phyloP scores from a whole-genome alignment of 2,329 filamentous ascomycete species.

The Amesomyces nigricolor region DNA sequence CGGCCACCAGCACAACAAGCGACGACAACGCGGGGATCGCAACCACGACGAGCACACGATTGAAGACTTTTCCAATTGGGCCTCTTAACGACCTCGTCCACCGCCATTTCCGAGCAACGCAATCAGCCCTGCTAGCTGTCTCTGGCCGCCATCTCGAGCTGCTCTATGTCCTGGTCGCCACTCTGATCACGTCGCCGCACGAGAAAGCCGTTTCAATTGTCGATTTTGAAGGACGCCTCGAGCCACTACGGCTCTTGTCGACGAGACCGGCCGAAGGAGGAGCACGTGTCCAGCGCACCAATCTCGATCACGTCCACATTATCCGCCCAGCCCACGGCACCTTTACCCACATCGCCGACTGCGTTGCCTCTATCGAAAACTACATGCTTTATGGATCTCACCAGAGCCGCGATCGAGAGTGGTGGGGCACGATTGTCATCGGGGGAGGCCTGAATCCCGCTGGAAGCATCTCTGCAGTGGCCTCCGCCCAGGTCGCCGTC shows the following conservation, averaged over 20 bases:
- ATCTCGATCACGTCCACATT: conserved; percentile 46
- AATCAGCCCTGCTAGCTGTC: conserved; percentile 43
- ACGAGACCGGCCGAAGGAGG: not conserved
- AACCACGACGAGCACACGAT: not conserved
- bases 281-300: conserved; percentile 23
- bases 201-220: conserved; percentile 48
- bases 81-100: conserved; percentile 43
- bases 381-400: conserved; percentile 48
- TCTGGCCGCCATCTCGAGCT: conserved; percentile 50
- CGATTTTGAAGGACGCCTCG: conserved; percentile 52
- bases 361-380: conserved; percentile 38
- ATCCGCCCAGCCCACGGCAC: conserved; percentile 31
- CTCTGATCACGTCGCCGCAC: conserved; percentile 44
- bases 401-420: conserved; percentile 42
- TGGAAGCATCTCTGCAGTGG: conserved; percentile 17
- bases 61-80: conserved; percentile 35
- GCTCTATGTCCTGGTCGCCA: conserved; percentile 50
- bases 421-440: conserved; percentile 55
- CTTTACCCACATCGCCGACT: conserved; percentile 21
- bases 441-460: conserved; percentile 35
- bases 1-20: conserved; percentile 15
- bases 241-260: conserved; percentile 42
- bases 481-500: conserved; percentile 28
- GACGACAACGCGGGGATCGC: conserved; percentile 14
- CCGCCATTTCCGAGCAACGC: conserved; percentile 44